Base-by-base conservation (phyloP, 225 moss, liverwort and hornwort species). In the Physcomitrellopsis africana region DNA sequence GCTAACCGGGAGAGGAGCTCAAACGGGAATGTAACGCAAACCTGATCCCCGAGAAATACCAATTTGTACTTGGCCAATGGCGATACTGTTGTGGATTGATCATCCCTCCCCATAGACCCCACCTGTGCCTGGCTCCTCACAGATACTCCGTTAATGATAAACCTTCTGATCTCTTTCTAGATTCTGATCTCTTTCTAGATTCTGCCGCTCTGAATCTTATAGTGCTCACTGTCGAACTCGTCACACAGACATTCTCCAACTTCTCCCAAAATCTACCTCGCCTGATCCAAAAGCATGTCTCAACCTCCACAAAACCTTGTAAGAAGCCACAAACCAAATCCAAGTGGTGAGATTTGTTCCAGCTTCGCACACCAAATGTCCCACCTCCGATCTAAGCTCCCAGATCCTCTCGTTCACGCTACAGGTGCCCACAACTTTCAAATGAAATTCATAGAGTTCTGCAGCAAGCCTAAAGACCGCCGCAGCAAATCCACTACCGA, bases 1-100 rank as follows among this genome's bases (percentile, higher is more conserved):
- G 13, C 7, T 26, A 72, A 19, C 22, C 51, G 13, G 19, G 1
- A 48, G 23, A 13, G 22, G 18, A 74, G 41, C 23, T 65, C 9
- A 56, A 26, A 22, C 63, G 47, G 37, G 47, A 59, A 14, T 1
- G 42, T 17, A 15, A 24, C 5, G 29, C 52, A 14, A 24, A 77
- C 77, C 76, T 93, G 89, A 77, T 93, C 92, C 42, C 92, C 92
- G 27, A 93, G 83, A 52, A 93, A 93, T 69, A 91, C 91, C 68
- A 91, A 83, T 76, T 93, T 93, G 56, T 93, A 93, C 86, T 93
- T 93, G 23, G 93, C 89, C 60, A 91, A 81, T 11, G 89, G 91
- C 68, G 91, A 86, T 32, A 89, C 91, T 19, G 86, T 86, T 57
- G 91, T 86, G 57, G 89, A 83, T 48, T 86, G 84, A 48, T 79